Base-by-base conservation (phyloP, 345 rosid species). In the Odontarrhena argentea region DNA sequence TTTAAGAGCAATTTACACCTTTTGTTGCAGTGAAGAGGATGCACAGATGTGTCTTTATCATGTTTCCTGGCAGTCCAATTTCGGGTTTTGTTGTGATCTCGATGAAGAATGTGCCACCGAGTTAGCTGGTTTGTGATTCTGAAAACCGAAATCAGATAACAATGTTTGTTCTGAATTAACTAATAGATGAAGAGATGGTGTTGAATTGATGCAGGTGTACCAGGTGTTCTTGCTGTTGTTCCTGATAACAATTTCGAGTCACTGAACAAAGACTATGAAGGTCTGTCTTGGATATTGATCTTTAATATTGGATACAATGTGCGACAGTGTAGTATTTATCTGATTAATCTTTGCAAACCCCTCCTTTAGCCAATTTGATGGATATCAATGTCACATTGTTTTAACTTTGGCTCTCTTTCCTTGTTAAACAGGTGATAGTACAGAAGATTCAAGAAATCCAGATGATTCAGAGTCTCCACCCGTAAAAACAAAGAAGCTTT, bases 21-120 rank as follows among this genome's bases (percentile, higher is more conserved):
- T 54, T 24, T 25, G 52, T 14, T 70, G 70, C 85, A 93, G 98
- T 51, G 92, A 86, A 76, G 77, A 78, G 74, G 97, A 93, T 81
- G 88, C 98, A 2, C 94, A 93, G 67, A 88, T 93, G 89, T 90
- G 97, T 69, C 81, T 93, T 54, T 90, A 93, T 75, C 89, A 93
- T 50, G 74, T 86, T 57, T 93, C 96, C 9, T 93, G 98, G 98
- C 86, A 78, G 66, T 82, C 82, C 50, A 67, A 81, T 56, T 86
- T 78, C 46, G 91, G 92, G 14, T 90, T 93, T 67, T 90, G 96
- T 69, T 86, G 98, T 69, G 95, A 86, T 57, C 86, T 90, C 40
- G 94, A 88, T 62, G 91, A 84, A 9, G 85, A 81, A 65, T 84
- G 88, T 47, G 97, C 91, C 1, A 8, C 54, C 18, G 89, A 85